These are phyloP conservation scores for Neurospora sp. DNA, from an alignment of 495 filamentous ascomycete species.

Conservation along the genomic window DNA sequence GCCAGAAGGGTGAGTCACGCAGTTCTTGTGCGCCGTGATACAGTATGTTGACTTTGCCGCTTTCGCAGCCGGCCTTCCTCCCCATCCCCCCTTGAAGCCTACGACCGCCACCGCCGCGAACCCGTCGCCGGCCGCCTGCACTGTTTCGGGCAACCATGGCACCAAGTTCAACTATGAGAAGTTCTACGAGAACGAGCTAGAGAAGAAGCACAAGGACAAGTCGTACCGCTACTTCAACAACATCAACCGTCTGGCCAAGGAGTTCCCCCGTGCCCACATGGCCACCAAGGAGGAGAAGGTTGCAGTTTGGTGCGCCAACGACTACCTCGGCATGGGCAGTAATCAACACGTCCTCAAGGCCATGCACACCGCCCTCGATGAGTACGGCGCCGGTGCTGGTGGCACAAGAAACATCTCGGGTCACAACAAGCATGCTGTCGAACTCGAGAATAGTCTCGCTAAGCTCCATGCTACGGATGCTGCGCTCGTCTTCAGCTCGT, in stretches of 20 bases:
- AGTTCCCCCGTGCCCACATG: constrained; percentile 93
- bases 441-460: constrained; percentile 72
- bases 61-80: constrained; percentile 29
- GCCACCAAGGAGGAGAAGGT: constrained; percentile 76
- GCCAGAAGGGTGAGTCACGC: constrained; percentile 45
- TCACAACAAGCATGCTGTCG: constrained; percentile 89
- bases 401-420: constrained; percentile 97
- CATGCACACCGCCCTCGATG: constrained; percentile 93
- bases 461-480: constrained; percentile 85
- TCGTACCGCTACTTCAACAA: constrained; percentile 99
- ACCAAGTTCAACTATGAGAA: constrained; percentile 77
- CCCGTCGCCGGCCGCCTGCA: constrained; percentile 9
- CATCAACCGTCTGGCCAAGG: constrained; percentile 94
- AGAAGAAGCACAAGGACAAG: constrained; percentile 99
- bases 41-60: constrained; percentile 7
- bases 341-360: constrained; percentile 76
- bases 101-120: constrained; percentile 17
- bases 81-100: constrained; percentile 24
- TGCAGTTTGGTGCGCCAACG: constrained; percentile 98
- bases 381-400: constrained; percentile 89
- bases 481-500: constrained; percentile 89
- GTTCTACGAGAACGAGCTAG: constrained; percentile 80
- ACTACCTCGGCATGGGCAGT: constrained; percentile 95
- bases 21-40: neutral
- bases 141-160: constrained; percentile 15